Conservation (phyloP, 257 asterid species). For the Sherardia arvensis region DNA sequence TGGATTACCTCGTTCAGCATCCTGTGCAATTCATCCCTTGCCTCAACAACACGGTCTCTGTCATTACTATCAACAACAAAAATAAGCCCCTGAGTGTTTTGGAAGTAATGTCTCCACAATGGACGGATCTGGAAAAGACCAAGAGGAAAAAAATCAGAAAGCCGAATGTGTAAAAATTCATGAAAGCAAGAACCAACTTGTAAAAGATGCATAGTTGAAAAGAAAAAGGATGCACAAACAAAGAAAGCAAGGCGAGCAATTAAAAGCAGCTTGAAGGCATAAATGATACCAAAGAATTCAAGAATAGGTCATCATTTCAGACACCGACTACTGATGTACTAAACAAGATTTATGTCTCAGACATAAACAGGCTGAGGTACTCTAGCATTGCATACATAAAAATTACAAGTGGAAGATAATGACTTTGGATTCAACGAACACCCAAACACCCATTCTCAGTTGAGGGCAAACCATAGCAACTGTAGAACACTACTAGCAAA, state of each 20-base stretch:
- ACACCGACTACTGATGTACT: background rate
- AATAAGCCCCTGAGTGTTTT: slow-evolving; percentile 78
- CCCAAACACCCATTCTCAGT: background rate
- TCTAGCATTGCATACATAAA: background rate
- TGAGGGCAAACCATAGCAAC: background rate
- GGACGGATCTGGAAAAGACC: slow-evolving; percentile 62
- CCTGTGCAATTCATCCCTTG: slow-evolving; percentile 77
- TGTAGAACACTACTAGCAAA: background rate
- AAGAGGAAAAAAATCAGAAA: background rate
- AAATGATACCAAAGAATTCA: too few species aligned
- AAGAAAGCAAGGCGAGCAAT: background rate
- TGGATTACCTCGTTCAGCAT: slow-evolving; percentile 62
- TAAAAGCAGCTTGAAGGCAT: too few species aligned
- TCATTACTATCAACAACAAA: slow-evolving; percentile 81
- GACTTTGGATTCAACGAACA: background rate
- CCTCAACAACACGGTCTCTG: slow-evolving; percentile 83
- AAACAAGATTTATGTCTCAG: background rate
- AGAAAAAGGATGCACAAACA: too few species aligned
- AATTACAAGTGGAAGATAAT: background rate
- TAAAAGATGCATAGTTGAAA: too few species aligned
- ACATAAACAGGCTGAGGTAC: background rate
- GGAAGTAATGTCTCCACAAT: slow-evolving; percentile 83
- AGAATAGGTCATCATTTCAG: too few species aligned
- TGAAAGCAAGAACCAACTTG: too few species aligned
- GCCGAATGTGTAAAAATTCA: too few species aligned